Evolutionary conservation across 257 asterid genomes (phyloP).

Genomic region (Solanum sejunctum): DNA sequence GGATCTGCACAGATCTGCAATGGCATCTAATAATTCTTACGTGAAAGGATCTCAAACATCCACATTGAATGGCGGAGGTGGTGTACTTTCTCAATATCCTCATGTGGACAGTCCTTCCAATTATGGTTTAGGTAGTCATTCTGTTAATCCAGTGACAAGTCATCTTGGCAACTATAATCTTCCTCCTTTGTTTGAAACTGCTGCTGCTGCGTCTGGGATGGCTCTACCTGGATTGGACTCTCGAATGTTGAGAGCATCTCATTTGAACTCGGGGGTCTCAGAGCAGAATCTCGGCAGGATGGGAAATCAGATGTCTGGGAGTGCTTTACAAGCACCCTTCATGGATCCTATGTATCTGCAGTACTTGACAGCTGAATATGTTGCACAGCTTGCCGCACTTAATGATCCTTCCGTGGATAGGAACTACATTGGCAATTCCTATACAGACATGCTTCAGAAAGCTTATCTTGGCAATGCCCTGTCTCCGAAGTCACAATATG

Average conservation of each 20-base stretch:
- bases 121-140: conserved; percentile 53
- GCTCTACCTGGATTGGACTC: conserved; percentile 68
- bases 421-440: conserved; percentile 54
- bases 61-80: conserved; percentile 31
- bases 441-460: conserved; percentile 74
- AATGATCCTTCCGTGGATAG: conserved; percentile 58
- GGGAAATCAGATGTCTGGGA: conserved; percentile 61
- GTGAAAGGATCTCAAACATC: conserved; percentile 47
- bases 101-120: conserved; percentile 59
- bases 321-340: conserved; percentile 38
- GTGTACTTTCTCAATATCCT: conserved; percentile 49
- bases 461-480: conserved; percentile 57
- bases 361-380: conserved; percentile 69
- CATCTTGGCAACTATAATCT: conserved; percentile 56
- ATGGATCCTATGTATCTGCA: conserved; percentile 75
- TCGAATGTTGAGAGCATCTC: conserved; percentile 56
- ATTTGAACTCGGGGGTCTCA: conserved; percentile 37
- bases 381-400: conserved; percentile 54
- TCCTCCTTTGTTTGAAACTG: conserved; percentile 89
- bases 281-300: conserved; percentile 44
- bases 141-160: conserved; percentile 58
- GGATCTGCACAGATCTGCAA: conserved; percentile 35
- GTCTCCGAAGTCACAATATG: conserved; percentile 68
- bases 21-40: conserved; percentile 30
- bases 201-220: conserved; percentile 86